Base-by-base conservation (phyloP, 1,139 yeast genomes). In the Nematodospora anomalae region DNA sequence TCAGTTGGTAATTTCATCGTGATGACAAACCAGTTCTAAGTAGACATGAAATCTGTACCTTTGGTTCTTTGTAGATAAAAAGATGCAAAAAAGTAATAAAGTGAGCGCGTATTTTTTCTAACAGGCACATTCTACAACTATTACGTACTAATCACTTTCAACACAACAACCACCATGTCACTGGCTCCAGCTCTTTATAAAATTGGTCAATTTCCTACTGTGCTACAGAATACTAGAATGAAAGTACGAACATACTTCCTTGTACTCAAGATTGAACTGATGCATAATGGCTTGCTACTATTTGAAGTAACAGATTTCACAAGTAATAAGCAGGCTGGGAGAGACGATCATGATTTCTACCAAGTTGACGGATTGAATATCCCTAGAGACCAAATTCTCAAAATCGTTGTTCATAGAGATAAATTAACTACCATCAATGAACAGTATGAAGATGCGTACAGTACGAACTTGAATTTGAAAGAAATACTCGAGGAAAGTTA, bases 221-320 rank as follows among this genome's bases (percentile, higher is more conserved):
- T 18, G 7, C 8, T 18, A 8, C 7, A 18, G 21, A 18, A 8
- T 18, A 18, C 21, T 8, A 18, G 8, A 8, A 6, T 18, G 21
- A 41, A 28, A 16, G 26, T 27, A 16, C 29, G 29, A 16, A 27
- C 16, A 16, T 12, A 27, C 29, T 27, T 27, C 13, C 29, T 27
- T 11, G 29, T 27, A 4, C 14, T 27, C 10, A 20, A 27, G 21
- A 11, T 27, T 10, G 7, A 27, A 20, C 12, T 10, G 3, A 10
- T 7, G 10, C 6, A 14, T 4, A 10, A 20, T 20, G 14, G 5
- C 14, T 9, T 27, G 11, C 12, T 16, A 16, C 29, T 11, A 20
- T 27, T 27, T 11, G 21, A 11, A 7, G 14, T 27, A 11, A 27
- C 29, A n/a, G 29, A 27, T 6, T 27, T 27, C 14, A 27, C 29